A percentile compares a stretch with the other conserved stretches of the same genome.
Evolutionary conservation across 257 asterid species (phyloP).

Genomic region (Lithospermum erythrorhizon): DNA sequence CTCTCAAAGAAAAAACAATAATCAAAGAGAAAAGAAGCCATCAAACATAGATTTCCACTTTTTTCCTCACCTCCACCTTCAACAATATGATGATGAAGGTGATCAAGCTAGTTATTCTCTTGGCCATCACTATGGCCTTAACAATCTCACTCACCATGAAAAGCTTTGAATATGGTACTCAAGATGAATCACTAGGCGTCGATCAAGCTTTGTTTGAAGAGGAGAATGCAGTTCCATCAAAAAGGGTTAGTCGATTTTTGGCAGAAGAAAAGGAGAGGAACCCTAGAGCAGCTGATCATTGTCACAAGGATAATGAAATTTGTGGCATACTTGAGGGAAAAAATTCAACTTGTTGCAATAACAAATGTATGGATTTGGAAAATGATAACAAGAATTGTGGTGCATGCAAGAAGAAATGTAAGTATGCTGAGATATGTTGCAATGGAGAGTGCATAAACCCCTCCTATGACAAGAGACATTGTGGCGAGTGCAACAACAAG

Average conservation of each 20-base stretch:
- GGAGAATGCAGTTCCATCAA: background rate
- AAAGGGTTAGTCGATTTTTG: constrained; percentile 28
- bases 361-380: constrained; percentile 26
- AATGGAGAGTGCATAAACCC: constrained; percentile 31
- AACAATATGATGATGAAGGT: constrained; percentile 33
- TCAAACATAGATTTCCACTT: background rate
- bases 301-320: constrained; percentile 18
- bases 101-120: constrained; percentile 20
- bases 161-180: background rate
- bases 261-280: constrained; percentile 12
- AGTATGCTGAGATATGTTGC: constrained; percentile 23
- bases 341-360: constrained; percentile 32
- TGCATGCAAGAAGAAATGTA: constrained; percentile 32
- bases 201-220: background rate
- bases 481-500: constrained; percentile 27
- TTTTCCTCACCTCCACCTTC: constrained; percentile 4
- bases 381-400: constrained; percentile 27
- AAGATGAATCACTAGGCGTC: background rate
- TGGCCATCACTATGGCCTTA: constrained; percentile 25
- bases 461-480: constrained; percentile 28
- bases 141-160: constrained; percentile 25
- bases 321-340: constrained; percentile 17
- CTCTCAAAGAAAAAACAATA: background rate
- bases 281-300: constrained; percentile 22
- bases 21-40: background rate